Evolutionary conservation across 2,329 filamentous ascomycete genomes (phyloP).

Genomic region (Capronia coronata): DNA sequence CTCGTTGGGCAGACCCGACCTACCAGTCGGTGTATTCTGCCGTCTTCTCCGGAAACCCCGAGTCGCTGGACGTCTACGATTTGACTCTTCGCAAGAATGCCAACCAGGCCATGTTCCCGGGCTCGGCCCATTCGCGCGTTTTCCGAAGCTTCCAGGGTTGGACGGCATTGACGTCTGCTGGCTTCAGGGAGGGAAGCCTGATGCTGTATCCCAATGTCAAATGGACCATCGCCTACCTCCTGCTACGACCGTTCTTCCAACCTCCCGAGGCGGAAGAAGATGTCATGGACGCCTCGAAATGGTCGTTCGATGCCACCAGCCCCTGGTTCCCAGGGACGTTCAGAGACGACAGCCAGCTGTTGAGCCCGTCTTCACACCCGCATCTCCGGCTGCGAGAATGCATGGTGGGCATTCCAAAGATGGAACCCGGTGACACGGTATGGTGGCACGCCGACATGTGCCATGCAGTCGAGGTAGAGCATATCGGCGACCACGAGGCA

Average conservation of each 20-base stretch:
- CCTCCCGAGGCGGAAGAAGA: slow-evolving; percentile 31
- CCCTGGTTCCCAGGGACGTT: slow-evolving; percentile 38
- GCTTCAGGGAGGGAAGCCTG: slow-evolving; percentile 35
- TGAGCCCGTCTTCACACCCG: slow-evolving; percentile 42
- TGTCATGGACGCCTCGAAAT: slow-evolving; percentile 36
- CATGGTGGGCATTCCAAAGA: slow-evolving; percentile 36
- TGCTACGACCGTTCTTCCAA: slow-evolving; percentile 41
- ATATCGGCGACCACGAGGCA: slow-evolving; percentile 33
- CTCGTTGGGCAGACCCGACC: slow-evolving; percentile 38
- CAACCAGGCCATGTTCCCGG: slow-evolving; percentile 33
- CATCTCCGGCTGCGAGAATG: slow-evolving; percentile 37
- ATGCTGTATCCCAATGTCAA: slow-evolving; percentile 39
- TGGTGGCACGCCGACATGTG: slow-evolving; percentile 40
- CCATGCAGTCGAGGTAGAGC: slow-evolving; percentile 39
- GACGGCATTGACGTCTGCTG: slow-evolving; percentile 38
- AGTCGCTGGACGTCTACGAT: slow-evolving; percentile 37
- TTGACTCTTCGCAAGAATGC: slow-evolving; percentile 32
- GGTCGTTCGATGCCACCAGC: slow-evolving; percentile 33
- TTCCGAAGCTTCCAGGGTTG: slow-evolving; percentile 40
- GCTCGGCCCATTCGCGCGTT: slow-evolving; percentile 36
- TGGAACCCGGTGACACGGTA: slow-evolving; percentile 38
- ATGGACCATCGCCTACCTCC: slow-evolving; percentile 36
- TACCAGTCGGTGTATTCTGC: slow-evolving; percentile 37
- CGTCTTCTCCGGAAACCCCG: slow-evolving; percentile 37
- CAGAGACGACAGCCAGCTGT: slow-evolving; percentile 33